Conservation (phyloP, 306 rosid species). For the Luffa acutangula region DNA sequence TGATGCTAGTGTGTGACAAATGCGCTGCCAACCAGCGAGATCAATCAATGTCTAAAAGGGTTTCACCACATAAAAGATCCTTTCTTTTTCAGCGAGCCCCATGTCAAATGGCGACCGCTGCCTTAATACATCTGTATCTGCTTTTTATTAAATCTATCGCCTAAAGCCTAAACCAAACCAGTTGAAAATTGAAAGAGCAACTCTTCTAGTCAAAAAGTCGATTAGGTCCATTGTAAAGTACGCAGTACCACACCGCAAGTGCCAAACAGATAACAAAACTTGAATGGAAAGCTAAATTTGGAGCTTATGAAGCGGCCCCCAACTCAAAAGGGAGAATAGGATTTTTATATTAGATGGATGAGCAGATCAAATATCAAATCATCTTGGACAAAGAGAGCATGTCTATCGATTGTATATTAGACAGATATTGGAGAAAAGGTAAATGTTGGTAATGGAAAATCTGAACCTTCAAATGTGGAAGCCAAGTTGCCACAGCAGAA, state of each 20-base stretch:
- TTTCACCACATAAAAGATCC: background rate
- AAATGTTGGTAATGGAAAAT: slow-evolving; percentile 1
- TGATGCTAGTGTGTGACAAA: background rate
- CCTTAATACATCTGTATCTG: background rate
- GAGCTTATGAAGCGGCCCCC: slow-evolving; percentile 4
- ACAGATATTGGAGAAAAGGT: background rate
- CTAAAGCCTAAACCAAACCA: background rate
- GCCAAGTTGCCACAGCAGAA: background rate
- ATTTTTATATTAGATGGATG: background rate
- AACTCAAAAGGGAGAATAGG: background rate
- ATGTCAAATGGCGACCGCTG: background rate
- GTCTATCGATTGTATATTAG: background rate
- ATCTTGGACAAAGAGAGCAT: background rate
- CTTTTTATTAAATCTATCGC: background rate
- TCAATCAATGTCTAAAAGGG: background rate
- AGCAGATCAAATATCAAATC: slow-evolving; percentile 3
- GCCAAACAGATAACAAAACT: background rate
- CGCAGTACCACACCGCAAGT: background rate
- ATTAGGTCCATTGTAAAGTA: background rate
- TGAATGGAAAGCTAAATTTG: background rate
- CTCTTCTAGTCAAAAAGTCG: background rate
- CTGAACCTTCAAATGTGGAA: slow-evolving; percentile 1
- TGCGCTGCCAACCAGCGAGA: background rate
- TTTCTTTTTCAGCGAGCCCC: background rate
- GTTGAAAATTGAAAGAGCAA: background rate